Conservation (phyloP, 768 basidiomycete species). For the Mycena amicta region DNA sequence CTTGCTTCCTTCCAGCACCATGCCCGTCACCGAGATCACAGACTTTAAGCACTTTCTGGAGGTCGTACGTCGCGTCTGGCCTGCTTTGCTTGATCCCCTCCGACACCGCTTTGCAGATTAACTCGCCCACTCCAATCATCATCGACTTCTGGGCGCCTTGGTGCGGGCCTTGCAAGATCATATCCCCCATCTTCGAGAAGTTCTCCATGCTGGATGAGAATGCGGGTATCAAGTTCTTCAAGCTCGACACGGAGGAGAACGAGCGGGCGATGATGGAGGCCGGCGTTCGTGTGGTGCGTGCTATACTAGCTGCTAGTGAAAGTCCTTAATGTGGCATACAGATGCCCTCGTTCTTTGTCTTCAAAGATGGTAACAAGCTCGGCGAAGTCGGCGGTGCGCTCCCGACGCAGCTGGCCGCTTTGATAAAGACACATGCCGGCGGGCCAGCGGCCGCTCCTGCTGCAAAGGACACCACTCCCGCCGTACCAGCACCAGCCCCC, state of each 20-base stretch:
- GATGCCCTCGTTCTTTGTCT: constrained; percentile 41
- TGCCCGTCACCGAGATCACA: constrained; percentile 42
- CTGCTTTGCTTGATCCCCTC: not conserved
- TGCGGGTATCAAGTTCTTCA: constrained; percentile 60
- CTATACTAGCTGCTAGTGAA: too few relatives aligned
- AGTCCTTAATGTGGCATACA: too few relatives aligned
- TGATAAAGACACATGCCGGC: constrained; percentile 13
- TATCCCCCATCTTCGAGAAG: constrained; percentile 67
- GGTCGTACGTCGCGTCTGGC: constrained; percentile 40
- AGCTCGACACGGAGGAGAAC: constrained; percentile 71
- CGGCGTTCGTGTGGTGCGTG: constrained; percentile 62
- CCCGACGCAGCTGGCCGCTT: constrained; percentile 8
- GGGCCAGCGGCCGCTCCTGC: not conserved
- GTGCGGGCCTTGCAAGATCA: constrained; percentile 72
- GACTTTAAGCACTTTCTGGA: constrained; percentile 42
- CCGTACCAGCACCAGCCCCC: constrained; percentile 3
- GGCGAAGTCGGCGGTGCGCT: constrained; percentile 42
- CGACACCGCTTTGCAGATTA: constrained; percentile 39
- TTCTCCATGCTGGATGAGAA: constrained; percentile 39
- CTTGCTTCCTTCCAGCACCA: constrained; percentile 22
- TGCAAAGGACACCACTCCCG: not conserved
- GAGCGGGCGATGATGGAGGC: constrained; percentile 56
- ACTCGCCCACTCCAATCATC: constrained; percentile 46
- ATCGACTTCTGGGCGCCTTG: constrained; percentile 81
- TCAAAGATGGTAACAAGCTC: constrained; percentile 31